Evolutionary conservation across 805 yeast genomes (phyloP), one percentile per base, ranked within the genome.

Genomic region (Saturnispora silvae): DNA sequence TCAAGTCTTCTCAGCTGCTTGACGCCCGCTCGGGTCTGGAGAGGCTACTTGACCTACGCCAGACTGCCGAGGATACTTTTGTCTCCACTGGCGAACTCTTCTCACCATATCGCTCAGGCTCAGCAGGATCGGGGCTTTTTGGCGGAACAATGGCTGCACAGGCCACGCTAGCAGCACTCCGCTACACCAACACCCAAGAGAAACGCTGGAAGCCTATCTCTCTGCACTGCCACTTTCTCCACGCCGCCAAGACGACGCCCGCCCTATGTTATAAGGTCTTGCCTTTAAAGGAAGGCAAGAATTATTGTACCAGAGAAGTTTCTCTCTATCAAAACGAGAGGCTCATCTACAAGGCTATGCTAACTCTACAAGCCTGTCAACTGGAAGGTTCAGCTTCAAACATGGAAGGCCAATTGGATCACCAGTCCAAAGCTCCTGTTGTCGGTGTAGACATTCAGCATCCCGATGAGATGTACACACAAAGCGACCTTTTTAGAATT

Each of bases 111-210:
- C 68, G 72, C 0, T 23, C 28, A 7, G 35, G 35, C 3, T 23
- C 28, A 8, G 35, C 35, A 23, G 79, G 81, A 2, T 59, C 78
- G 31, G 84, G 83, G 2, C 72, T 78, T 0, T 79, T 77, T 57
- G 86, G 86, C 2, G 86, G 87, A 8, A 73, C 77, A 15, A 58
- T 74, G 30, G 73, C 76, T 14, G 81, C 82, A 0, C 86, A 79
- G 47, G 61, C 84, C 3, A 54, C 78, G 3, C 53, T 69, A 41
- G 83, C 82, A 5, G 76, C 80, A 3, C 59, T 77, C 24, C 62
- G 66, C 34, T 68, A 75, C 6, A 62, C 73, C 5, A 64, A 67
- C n/a, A 40, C 50, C 11, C 28, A 34, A 1, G 42, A 46, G 5
- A 51, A 45, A 2, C 47, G 54, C 16, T 70, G 69, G 55, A 59